Conservation (phyloP, 2,329 filamentous ascomycete genomes). For the Aspergillus sp. region DNA sequence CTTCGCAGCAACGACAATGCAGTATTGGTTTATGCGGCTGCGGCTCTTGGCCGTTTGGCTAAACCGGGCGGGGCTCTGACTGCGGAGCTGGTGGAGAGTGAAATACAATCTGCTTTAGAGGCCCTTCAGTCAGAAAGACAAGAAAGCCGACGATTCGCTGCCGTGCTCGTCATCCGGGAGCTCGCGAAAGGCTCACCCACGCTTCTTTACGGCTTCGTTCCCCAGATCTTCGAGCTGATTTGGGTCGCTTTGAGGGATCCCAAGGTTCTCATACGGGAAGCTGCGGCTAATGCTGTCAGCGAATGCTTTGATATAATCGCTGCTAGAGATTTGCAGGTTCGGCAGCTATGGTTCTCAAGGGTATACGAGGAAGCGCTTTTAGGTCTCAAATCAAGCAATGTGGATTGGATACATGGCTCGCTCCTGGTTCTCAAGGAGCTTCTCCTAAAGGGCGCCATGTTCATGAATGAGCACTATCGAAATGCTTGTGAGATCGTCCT, state of each 20-base stretch:
- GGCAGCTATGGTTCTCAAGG: conserved; percentile 82
- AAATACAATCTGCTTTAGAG: conserved; percentile 93
- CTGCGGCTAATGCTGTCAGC: conserved; percentile 88
- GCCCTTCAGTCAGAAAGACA: conserved; percentile 95
- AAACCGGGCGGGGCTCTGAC: conserved; percentile 91
- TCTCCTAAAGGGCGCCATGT: conserved; percentile 94
- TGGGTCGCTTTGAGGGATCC: conserved; percentile 91
- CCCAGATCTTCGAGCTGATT: conserved; percentile 92
- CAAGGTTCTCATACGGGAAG: conserved; percentile 87
- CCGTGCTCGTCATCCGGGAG: conserved; percentile 86
- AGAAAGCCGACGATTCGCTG: conserved; percentile 89
- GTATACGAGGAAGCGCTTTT: conserved; percentile 83
- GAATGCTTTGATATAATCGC: conserved; percentile 96
- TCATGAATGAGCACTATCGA: conserved; percentile 93
- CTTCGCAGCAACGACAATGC: conserved; percentile 87
- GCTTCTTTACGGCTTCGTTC: conserved; percentile 91
- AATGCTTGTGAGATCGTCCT: conserved; percentile 92
- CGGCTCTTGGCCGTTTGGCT: conserved; percentile 85
- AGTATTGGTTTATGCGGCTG: conserved; percentile 86
- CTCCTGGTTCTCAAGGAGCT: conserved; percentile 90
- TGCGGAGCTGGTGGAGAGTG: conserved; percentile 92
- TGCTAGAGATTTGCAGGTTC: conserved; percentile 85
- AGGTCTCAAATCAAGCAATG: conserved; percentile 75
- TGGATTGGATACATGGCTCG: conserved; percentile 92
- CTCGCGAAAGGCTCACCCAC: conserved; percentile 91